These are phyloP conservation scores for Proteromonas lacertae DNA, from an alignment of 352 stramenopile genomes.

Conservation along the genomic window DNA sequence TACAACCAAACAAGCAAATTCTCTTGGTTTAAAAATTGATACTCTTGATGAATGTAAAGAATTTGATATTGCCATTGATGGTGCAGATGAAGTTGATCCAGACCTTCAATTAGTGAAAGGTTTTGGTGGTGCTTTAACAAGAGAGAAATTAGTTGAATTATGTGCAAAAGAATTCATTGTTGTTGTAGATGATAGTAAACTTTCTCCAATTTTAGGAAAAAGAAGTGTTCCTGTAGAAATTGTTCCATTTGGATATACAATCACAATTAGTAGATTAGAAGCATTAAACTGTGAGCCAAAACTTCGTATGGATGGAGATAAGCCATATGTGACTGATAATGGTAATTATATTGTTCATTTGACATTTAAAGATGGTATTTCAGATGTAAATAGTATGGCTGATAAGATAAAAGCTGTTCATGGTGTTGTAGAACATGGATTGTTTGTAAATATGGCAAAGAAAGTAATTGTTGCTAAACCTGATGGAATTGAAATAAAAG, in stretches of 20 bases:
- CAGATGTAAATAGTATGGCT: conserved; percentile 20
- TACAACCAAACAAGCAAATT: conserved; percentile 55
- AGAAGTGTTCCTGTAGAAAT: conserved; percentile 67
- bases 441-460: conserved; percentile 40
- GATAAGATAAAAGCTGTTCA: conserved; percentile 27
- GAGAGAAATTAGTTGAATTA: conserved; percentile 62
- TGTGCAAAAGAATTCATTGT: conserved; percentile 82
- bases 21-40: conserved; percentile 26
- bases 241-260: conserved; percentile 77
- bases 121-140: conserved; percentile 62
- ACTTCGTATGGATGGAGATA: conserved; percentile 27
- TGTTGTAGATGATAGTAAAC: conserved; percentile 67
- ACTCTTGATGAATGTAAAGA: conserved; percentile 39
- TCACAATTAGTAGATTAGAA: conserved; percentile 31
- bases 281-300: conserved; percentile 22
- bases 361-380: conserved; percentile 28
- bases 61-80: conserved; percentile 92
- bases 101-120: conserved; percentile 89
- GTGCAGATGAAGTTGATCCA: conserved; percentile 77
- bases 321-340: conserved; percentile 87
- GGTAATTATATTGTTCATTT: conserved; percentile 51
- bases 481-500: conserved; percentile 19
- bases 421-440: conserved; percentile 37
- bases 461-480: conserved; percentile 32
- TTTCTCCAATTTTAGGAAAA: conserved; percentile 29